Base-by-base conservation (phyloP, 2,329 filamentous ascomycete species). In the Alternaria novae-zelandiae region DNA sequence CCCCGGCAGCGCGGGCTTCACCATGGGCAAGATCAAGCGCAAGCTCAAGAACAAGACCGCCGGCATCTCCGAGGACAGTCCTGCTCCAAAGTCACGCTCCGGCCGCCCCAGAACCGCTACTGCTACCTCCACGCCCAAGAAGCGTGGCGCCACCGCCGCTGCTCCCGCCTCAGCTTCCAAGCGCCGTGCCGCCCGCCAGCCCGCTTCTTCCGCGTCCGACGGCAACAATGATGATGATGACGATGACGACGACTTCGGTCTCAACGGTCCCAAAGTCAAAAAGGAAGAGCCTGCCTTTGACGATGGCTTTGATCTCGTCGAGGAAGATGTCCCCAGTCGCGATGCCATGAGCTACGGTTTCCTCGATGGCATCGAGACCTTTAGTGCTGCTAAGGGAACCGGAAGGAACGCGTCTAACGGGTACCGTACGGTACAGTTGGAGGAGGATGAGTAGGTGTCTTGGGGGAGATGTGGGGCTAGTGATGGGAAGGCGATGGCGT, bases 1-100 rank as follows among this genome's bases (percentile, higher is more conserved):
- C 3, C 21, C 57, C 1, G 67, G 59, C 28, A 70, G 65, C 59
- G 76, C 77, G 8, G 30, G 51, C 53, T 70, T 32, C 26, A 80
- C 71, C 23, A 54, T 80, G 3, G 70, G 73, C 57, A 77, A 73
- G 5, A 71, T 80, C 60, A 78, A 75, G 54, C 66, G 67, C 25
- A 79, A 80, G 59, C 66, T 67, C 25, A 79, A 80, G 59, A 61
- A 79, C 50, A 75, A 69, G 25, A 10, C 23, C 4, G 65, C 65
- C 25, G 71, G 67, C n/a, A 61, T 36, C 11, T 36, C 61, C 8
- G 57, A 21, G n/a, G 46, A 46, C 49, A 26, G 46, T 12, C 44
- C 58, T n/a, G 12, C 64, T 1, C 21, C 56, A 36, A 45, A 36
- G 26, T n/a, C 3, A 45, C 30, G 11, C 3, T 32, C 25, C 30